Evolutionary conservation across 2,329 filamentous ascomycete genomes (phyloP).

Genomic region (Colletotrichum godetiae): DNA sequence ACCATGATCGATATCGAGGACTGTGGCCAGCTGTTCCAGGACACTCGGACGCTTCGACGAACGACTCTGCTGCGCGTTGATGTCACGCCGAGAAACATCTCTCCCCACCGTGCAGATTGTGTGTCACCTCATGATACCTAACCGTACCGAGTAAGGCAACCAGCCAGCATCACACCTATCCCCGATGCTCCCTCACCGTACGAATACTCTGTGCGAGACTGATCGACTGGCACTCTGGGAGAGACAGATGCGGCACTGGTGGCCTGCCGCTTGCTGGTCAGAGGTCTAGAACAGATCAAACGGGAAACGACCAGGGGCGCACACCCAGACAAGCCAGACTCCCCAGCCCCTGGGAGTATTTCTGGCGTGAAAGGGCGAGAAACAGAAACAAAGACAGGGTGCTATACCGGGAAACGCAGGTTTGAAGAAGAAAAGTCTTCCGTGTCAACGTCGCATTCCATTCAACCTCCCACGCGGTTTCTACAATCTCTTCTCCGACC

Average conservation of each 20-base stretch:
- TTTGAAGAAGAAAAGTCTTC: background rate
- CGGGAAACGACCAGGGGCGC: constrained; percentile 1
- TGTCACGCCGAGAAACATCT: background rate
- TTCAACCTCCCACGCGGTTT: constrained; percentile 20
- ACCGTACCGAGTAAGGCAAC: too few relatives aligned
- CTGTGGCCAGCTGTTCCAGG: background rate
- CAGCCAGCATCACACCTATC: background rate
- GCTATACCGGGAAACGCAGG: constrained; percentile 6
- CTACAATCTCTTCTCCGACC: background rate
- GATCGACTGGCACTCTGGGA: background rate
- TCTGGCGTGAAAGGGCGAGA: background rate
- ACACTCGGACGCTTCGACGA: constrained; percentile 10
- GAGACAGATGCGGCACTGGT: background rate
- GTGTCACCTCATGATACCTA: background rate
- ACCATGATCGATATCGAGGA: background rate
- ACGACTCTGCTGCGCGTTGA: background rate
- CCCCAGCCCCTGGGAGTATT: background rate
- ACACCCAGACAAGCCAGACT: background rate
- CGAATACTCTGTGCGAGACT: background rate
- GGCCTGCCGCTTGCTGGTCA: constrained; percentile 7
- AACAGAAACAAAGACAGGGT: constrained; percentile 29
- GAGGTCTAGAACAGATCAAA: constrained; percentile 8
- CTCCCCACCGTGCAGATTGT: background rate
- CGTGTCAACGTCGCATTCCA: constrained; percentile 21
- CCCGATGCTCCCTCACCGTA: background rate